Evolutionary conservation across 192 early-diverging fungal species (phyloP).

Genomic region (Lunasporangiospora selenospora): DNA sequence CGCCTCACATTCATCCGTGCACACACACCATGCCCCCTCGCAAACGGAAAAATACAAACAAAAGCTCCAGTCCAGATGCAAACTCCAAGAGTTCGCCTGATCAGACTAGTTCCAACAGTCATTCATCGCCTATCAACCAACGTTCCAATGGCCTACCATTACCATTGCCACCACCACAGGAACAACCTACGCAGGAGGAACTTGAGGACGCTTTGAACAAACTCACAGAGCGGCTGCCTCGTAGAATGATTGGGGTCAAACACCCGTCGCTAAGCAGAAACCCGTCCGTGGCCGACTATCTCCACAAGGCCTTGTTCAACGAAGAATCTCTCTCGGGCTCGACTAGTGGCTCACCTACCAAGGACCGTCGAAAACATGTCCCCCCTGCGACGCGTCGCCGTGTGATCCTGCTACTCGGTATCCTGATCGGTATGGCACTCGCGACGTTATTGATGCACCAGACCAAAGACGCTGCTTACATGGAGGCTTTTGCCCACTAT

Average conservation of each 20-base stretch:
- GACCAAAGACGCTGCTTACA: conserved; percentile 51
- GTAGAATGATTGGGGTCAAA: conserved; percentile 14
- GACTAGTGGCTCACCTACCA: too few species aligned
- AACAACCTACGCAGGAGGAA: not conserved
- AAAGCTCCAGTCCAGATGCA: too few species aligned
- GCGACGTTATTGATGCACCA: conserved; percentile 53
- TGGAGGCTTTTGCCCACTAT: conserved; percentile 38
- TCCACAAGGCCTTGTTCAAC: conserved; percentile 30
- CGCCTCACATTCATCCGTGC: too few species aligned
- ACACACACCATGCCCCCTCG: too few species aligned
- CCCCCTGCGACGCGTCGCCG: conserved; percentile 36
- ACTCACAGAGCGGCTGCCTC: conserved; percentile 16
- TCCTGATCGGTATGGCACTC: conserved; percentile 60
- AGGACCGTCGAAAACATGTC: conserved; percentile 15
- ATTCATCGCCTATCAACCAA: too few species aligned
- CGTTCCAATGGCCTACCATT: too few species aligned
- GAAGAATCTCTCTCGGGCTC: conserved; percentile 5
- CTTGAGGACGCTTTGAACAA: conserved; percentile 19
- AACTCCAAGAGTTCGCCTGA: too few species aligned
- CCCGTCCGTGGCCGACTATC: conserved; percentile 33
- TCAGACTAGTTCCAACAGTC: too few species aligned
- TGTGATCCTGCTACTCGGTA: conserved; percentile 61
- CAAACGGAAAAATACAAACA: too few species aligned
- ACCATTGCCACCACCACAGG: not conserved
- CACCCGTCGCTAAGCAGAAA: conserved; percentile 39